Base-by-base conservation (phyloP, 352 stramenopile species). In the Globisporangium heterothallicum region DNA sequence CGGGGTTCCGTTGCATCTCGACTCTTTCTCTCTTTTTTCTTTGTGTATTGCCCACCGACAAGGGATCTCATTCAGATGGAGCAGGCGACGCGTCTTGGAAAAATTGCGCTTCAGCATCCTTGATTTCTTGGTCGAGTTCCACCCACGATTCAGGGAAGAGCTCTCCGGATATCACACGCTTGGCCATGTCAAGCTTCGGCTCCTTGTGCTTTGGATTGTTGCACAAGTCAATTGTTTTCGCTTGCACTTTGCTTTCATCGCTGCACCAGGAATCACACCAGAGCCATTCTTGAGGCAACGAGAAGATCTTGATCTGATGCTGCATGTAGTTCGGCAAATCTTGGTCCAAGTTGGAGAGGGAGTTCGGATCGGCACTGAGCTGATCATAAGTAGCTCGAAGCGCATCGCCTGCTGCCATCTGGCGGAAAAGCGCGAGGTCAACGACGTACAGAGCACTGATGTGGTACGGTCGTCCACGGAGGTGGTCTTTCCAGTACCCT, bases 121-220 rank as follows among this genome's bases (percentile, higher is more conserved):
- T 85, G 53, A 99, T 97, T 68, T 99, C 93, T 42, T 95, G 83
- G 74, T 99, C 97, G 19, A 99, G 78, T 68, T 99, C 86, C 32
- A 98, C 84, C 97, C 97, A 99, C 49, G 88, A 98, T 65, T 99
- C 92, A 19, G 94, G 73, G 66, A 99, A 99, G 8, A 99, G 69
- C 21, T 96, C 72, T 4, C 97, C 97, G 41, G 79, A 96, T 59
- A 99, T 99, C 25, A 98, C 84, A 47, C 97, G 84, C 74, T 98
- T 98, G 21, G 97, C 97, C 97, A 99, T 99, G 41, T 98, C 95
- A 24, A 99, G 80, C 69, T 99, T 99, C 12, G 97, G 94, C 64
- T 99, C 97, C 78, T 99, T 99, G 77, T 99, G 95, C 64, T 98
- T 86, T 4, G 97, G 97, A 67, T 99, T 99, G 77, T 99, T 99